Base-by-base conservation (phyloP, 306 rosid genomes). In the Sophora flavescens region DNA sequence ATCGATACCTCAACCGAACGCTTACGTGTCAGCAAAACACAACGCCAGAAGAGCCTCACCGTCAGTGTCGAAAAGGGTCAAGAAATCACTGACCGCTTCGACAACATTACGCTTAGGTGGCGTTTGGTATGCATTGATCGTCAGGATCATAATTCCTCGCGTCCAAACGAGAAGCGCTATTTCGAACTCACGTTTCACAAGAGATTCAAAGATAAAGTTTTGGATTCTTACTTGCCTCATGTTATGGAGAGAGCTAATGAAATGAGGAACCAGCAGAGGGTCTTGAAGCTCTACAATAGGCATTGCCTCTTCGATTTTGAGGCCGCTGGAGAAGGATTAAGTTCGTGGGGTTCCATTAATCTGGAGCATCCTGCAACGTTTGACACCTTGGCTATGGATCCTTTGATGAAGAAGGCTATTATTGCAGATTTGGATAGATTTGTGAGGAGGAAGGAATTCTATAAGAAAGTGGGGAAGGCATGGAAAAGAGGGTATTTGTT, bases 401-500 rank as follows among this genome's bases (percentile, higher is more conserved):
- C 80, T 14, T 68, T 64, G 14, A 39, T 52, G 51, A 85, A 85
- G 77, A 68, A 57, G 15, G 39, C 26, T 6, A 65, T 82, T 0
- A 64, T 78, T 1, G 82, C 61, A 0, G 82, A 85, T 36, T 50
- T 82, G 77, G 82, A 85, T 4, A 16, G 83, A 79, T 85, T 85
- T 57, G 18, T 85, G 78, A 57, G 51, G 11, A 57, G 86, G 32
- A 78, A 48, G 39, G 84, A 78, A 8, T 79, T 79, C 9, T 85
- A 85, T 16, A 78, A 36, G 77, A 78, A 33, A 16, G 84, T 85
- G 3, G 88, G 86, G 9, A 85, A 79, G 81, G 82, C 89, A 10
- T 86, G 89, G 89, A 86, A 86, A 52, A 63, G 86, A 44, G 89
- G 82, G 35, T 85, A 85, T 14, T 66, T 85, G 76, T 32, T 82